Percentiles rank a stretch among this genome's conserved stretches.
Conservation (phyloP, 2,329 filamentous ascomycete species). For the Metarhizium rileyi region DNA sequence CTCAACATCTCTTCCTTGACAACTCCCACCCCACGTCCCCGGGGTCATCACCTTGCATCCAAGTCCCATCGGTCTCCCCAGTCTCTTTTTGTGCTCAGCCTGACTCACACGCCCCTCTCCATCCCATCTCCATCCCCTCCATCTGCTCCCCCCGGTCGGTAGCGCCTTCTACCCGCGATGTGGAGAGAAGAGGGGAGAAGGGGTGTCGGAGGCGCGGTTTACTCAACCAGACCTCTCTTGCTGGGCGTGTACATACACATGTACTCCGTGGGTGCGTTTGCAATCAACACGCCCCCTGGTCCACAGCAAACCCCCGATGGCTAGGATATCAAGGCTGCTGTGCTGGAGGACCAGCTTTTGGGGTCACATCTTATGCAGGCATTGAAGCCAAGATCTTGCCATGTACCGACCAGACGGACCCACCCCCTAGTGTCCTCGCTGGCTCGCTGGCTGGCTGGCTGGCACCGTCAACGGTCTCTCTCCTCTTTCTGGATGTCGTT, state of each 20-base stretch:
- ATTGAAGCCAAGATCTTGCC: constrained; percentile 8
- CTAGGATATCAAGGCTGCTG: constrained; percentile 1
- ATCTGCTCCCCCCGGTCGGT: constrained; percentile 1
- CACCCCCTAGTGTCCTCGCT: constrained; percentile 1
- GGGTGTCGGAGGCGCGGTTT: too few relatives aligned
- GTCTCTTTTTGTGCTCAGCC: constrained; percentile 1
- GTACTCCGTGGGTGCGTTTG: too few relatives aligned
- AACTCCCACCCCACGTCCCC: neutral
- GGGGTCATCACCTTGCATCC: neutral
- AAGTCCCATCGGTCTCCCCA: neutral
- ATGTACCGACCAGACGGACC: constrained; percentile 7
- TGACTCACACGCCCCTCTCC: constrained; percentile 5
- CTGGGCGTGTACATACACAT: neutral
- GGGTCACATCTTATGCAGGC: constrained; percentile 1
- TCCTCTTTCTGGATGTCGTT: constrained; percentile 2
- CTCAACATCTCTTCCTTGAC: neutral
- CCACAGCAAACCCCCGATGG: neutral
- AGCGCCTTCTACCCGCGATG: constrained; percentile 5
- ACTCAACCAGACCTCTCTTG: constrained; percentile 1
- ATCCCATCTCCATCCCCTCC: too few relatives aligned
- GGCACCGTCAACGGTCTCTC: neutral
- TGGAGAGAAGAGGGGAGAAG: constrained; percentile 7
- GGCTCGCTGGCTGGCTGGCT: too few relatives aligned
- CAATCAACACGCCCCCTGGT: neutral
- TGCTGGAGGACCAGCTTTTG: constrained; percentile 4